Evolutionary conservation across 768 basidiomycete species (phyloP).

Genomic region (Sporobolomyces roseus): DNA sequence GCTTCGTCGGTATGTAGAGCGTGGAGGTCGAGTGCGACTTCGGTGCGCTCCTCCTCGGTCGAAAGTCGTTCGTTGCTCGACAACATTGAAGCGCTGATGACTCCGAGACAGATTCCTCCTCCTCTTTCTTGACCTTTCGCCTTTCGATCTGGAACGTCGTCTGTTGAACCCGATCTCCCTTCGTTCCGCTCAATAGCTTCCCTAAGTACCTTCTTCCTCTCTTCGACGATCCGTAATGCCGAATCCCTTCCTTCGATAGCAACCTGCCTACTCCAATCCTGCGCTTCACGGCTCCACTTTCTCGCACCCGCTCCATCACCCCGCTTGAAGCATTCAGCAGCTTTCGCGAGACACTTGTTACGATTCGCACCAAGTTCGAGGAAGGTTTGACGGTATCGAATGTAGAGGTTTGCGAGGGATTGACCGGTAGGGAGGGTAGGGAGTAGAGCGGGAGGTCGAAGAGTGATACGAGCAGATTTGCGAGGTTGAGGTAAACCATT

Average conservation of each 20-base stretch:
- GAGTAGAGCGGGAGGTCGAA: slow-evolving; percentile 74
- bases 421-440: slow-evolving; percentile 87
- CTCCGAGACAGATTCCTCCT: slow-evolving; percentile 79
- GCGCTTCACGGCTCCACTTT: slow-evolving; percentile 86
- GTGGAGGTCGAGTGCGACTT: slow-evolving; percentile 71
- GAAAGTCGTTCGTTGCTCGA: slow-evolving; percentile 54
- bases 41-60: slow-evolving; percentile 82
- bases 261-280: slow-evolving; percentile 90
- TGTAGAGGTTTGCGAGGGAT: slow-evolving; percentile 72
- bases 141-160: slow-evolving; percentile 74
- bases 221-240: slow-evolving; percentile 76
- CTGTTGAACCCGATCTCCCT: slow-evolving; percentile 60
- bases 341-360: slow-evolving; percentile 88
- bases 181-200: slow-evolving; percentile 67
- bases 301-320: slow-evolving; percentile 96
- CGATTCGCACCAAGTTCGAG: slow-evolving; percentile 88
- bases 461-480: slow-evolving; percentile 71
- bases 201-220: slow-evolving; percentile 70
- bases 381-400: slow-evolving; percentile 79
- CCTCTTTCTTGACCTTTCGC: slow-evolving; percentile 71
- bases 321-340: slow-evolving; percentile 91
- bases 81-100: slow-evolving; percentile 57
- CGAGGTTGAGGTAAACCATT: slow-evolving; percentile 26
- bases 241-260: slow-evolving; percentile 75
- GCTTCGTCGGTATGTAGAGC: slow-evolving; percentile 92